Evolutionary conservation across 1,139 yeast genomes (phyloP).

Genomic region (Magnusiomyces starmeri): DNA sequence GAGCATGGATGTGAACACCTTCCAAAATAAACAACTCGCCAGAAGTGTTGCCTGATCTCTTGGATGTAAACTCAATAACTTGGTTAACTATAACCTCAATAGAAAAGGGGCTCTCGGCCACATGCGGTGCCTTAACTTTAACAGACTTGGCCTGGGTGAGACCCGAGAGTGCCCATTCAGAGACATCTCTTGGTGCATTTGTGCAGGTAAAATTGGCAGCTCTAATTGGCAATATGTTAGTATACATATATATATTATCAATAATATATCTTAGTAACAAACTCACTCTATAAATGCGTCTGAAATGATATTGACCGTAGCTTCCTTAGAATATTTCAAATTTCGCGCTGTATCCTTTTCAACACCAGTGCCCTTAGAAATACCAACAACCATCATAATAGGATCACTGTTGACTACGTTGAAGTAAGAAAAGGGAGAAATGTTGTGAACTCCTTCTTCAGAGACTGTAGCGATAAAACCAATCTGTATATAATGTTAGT

Average conservation of each 20-base stretch:
- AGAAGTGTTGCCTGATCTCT: conserved; percentile 35
- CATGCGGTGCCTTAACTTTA: conserved; percentile 48
- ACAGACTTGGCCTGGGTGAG: conserved; percentile 43
- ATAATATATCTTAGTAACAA: not conserved
- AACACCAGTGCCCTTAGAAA: conserved; percentile 37
- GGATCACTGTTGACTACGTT: conserved; percentile 47
- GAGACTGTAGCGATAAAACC: conserved; percentile 48
- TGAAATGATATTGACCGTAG: conserved; percentile 51
- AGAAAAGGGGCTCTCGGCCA: conserved; percentile 55
- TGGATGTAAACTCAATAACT: conserved; percentile 43
- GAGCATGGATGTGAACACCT: conserved; percentile 50
- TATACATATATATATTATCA: not conserved
- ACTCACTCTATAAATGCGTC: conserved; percentile 53
- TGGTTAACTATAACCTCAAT: conserved; percentile 47
- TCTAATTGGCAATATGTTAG: conserved; percentile 7
- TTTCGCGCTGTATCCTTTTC: conserved; percentile 47
- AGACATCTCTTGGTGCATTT: conserved; percentile 43
- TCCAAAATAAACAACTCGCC: conserved; percentile 45
- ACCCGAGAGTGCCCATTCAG: conserved; percentile 53
- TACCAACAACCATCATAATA: conserved; percentile 49
- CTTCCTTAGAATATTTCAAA: conserved; percentile 45
- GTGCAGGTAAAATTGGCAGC: conserved; percentile 51
- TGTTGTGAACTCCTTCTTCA: conserved; percentile 40
- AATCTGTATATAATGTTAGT: conserved; percentile 23
- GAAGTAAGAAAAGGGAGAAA: conserved; percentile 57